These are phyloP conservation scores for Botrytis deweyae DNA, from an alignment of 2,329 filamentous ascomycete species.

Conservation along the genomic window DNA sequence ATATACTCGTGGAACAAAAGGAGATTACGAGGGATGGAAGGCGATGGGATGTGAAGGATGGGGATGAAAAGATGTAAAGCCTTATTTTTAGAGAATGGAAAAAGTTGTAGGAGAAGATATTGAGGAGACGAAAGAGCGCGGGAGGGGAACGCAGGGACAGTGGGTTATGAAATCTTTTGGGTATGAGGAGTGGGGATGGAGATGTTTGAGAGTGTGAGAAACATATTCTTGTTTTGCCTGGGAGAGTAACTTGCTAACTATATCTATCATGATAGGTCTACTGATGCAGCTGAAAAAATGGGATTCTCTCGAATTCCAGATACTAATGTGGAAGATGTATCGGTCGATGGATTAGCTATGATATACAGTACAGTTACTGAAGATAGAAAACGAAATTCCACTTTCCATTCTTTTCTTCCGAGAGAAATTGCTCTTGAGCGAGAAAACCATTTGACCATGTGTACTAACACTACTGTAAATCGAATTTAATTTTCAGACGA, in stretches of 20 bases:
- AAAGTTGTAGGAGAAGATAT: neutral
- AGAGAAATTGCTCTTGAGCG: constrained; percentile 17
- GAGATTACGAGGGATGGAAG: constrained; percentile 47
- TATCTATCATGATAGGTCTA: neutral
- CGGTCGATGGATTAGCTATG: constrained; percentile 17
- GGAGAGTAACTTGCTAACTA: neutral
- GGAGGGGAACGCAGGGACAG: neutral
- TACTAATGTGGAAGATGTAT: constrained; percentile 12
- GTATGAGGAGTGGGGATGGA: neutral
- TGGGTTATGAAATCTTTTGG: neutral
- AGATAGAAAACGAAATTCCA: constrained; percentile 20
- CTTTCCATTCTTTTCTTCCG: constrained; percentile 22
- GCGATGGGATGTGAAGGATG: constrained; percentile 47
- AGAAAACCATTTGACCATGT: constrained; percentile 19
- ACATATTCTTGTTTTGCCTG: neutral
- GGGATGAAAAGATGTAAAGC: constrained; percentile 44
- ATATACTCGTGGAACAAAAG: constrained; percentile 40
- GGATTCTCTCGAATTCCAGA: constrained; percentile 19
- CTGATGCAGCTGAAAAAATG: constrained; percentile 1
- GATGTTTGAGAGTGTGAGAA: constrained; percentile 5
- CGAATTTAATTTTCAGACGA: constrained; percentile 18
- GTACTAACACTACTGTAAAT: constrained; percentile 17
- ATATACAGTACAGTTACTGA: constrained; percentile 18
- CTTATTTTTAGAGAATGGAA: constrained; percentile 43
- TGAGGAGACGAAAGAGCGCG: neutral